A percentile compares a stretch with the other conserved stretches of the same genome.
Conservation (phyloP, 1,284 basidiomycete genomes). For the Inonotus hispidus region DNA sequence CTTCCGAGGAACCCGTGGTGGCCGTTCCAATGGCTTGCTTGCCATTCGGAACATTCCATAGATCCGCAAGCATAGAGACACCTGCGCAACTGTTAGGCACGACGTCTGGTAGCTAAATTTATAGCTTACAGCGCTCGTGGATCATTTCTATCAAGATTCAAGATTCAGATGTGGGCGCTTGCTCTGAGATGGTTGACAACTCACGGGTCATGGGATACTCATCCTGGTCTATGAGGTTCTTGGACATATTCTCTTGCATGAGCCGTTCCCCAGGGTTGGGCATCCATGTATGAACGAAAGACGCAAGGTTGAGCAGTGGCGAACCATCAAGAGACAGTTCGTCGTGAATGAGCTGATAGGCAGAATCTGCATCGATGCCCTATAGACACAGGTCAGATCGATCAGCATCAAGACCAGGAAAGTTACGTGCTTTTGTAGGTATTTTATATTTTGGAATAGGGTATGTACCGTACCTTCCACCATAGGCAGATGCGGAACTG, state of each 20-base stretch:
- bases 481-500: conserved; percentile 43
- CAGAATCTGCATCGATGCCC: conserved; percentile 51
- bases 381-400: conserved; percentile 22
- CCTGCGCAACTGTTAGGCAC: conserved; percentile 27
- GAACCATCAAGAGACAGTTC: conserved; percentile 80
- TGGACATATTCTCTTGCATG: conserved; percentile 80
- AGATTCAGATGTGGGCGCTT: background rate
- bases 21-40: conserved; percentile 83
- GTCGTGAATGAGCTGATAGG: conserved; percentile 82
- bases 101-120: background rate
- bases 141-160: conserved; percentile 50
- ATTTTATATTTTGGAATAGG: conserved; percentile 65
- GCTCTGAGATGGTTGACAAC: conserved; percentile 23
- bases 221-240: conserved; percentile 89
- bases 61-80: conserved; percentile 81
- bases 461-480: conserved; percentile 56
- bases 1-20: conserved; percentile 91
- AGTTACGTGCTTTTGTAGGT: conserved; percentile 44
- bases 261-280: conserved; percentile 64
- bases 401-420: background rate
- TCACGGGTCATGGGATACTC: conserved; percentile 84
- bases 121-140: conserved; percentile 62
- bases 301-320: conserved; percentile 79
- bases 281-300: conserved; percentile 59
- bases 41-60: conserved; percentile 84